phyloP scores from a whole-genome alignment of 768 basidiomycete species.

The Cyathus striatus region DNA sequence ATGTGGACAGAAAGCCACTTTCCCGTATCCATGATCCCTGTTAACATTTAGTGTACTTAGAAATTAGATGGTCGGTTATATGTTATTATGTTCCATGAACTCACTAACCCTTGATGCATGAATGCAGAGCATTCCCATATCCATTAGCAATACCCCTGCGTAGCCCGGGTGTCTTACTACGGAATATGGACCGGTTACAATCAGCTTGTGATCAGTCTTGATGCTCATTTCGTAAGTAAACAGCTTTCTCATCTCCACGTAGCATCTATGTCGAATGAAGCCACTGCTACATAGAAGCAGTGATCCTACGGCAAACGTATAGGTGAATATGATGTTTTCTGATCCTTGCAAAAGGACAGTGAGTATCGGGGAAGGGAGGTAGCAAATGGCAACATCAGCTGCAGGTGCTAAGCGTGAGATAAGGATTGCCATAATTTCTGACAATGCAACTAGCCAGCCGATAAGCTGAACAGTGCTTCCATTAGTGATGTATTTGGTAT shows the following conservation, averaged over 20 bases:
- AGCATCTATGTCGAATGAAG: conserved; percentile 36
- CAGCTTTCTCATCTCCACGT: conserved; percentile 36
- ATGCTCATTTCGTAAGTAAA: conserved; percentile 54
- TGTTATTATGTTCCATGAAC: too few species aligned
- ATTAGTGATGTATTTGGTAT: too few species aligned
- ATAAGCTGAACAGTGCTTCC: conserved; percentile 24
- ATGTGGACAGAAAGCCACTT: conserved; percentile 30
- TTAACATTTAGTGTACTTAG: conserved; percentile 1
- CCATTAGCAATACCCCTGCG: conserved; percentile 30
- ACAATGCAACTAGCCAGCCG: conserved; percentile 26
- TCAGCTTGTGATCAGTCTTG: conserved; percentile 36
- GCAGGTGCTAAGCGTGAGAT: conserved; percentile 18
- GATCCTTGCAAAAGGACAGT: conserved; percentile 12
- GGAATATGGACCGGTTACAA: conserved; percentile 44
- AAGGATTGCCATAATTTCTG: conserved; percentile 32
- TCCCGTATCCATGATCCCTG: conserved; percentile 44
- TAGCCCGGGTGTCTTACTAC: conserved; percentile 50
- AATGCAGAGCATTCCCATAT: conserved; percentile 28
- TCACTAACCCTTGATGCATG: conserved; percentile 17
- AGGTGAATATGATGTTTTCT: conserved; percentile 21
- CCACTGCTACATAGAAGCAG: conserved; percentile 33
- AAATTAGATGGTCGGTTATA: not conserved
- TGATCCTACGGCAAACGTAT: conserved; percentile 30
- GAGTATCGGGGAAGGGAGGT: conserved; percentile 23
- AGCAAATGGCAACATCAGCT: conserved; percentile 14